phyloP scores from a whole-genome alignment of 78 protist species.

The Dictyostelium capitatum region DNA sequence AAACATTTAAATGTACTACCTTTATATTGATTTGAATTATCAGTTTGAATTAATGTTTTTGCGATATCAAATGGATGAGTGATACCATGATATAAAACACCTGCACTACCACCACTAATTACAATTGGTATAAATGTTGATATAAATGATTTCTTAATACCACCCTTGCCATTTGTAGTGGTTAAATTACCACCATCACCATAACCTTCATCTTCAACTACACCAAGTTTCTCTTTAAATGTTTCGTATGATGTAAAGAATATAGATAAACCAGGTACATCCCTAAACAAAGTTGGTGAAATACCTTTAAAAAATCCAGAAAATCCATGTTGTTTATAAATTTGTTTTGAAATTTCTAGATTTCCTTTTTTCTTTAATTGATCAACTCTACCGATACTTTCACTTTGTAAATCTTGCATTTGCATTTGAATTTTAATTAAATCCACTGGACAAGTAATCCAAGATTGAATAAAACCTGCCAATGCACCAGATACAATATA shows the following conservation, averaged over 20 bases:
- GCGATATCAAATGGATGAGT: conserved; percentile 2
- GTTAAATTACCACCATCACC: not conserved
- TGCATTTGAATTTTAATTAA: conserved; percentile 43
- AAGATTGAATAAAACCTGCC: conserved; percentile 43
- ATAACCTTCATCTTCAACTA: too few species aligned
- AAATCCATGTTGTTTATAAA: conserved; percentile 6
- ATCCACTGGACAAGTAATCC: conserved; percentile 39
- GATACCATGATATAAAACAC: conserved; percentile 10
- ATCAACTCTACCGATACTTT: not conserved
- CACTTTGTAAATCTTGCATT: not conserved
- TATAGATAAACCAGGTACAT: conserved; percentile 50
- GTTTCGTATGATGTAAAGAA: conserved; percentile 37
- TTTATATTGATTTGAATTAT: conserved; percentile 1
- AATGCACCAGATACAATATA: not conserved
- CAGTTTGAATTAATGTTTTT: conserved; percentile 41
- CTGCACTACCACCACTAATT: conserved; percentile 54
- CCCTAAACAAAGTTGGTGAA: conserved; percentile 19
- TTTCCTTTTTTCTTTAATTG: not conserved
- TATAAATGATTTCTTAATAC: not conserved
- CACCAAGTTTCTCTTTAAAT: not conserved
- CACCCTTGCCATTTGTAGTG: not conserved
- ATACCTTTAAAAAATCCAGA: conserved; percentile 38
- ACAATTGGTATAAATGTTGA: conserved; percentile 8
- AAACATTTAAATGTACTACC: conserved; percentile 55
- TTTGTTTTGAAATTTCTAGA: not conserved